Conservation (phyloP, 176 grass and related monocot genomes). For the Zea mays region Zm-B73-REFERENCE-NAM-5.0 NC_050104.1:8428501-8429000, state of each 20-base stretch:
- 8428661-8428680: neutral
- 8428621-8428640: neutral
- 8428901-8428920: neutral
- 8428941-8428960: neutral
- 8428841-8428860: neutral
- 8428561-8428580: neutral
- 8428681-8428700: neutral
- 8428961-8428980: neutral
- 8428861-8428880: neutral
- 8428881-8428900: neutral
- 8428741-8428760: neutral
- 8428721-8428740: neutral
- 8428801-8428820: neutral
- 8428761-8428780: slow-evolving; percentile 20
- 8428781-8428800: neutral
- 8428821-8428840: neutral
- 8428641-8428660: neutral
- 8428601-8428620: neutral
- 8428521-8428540: slow-evolving; percentile 1
- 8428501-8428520: neutral
- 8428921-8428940: neutral
- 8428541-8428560: neutral
- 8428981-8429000: neutral
- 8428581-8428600: neutral
- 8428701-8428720: neutral